Evolutionary conservation across 2,329 filamentous ascomycete genomes (phyloP), one percentile per base, ranked within the genome.

Genomic region (Sarocladium oryzae): DNA sequence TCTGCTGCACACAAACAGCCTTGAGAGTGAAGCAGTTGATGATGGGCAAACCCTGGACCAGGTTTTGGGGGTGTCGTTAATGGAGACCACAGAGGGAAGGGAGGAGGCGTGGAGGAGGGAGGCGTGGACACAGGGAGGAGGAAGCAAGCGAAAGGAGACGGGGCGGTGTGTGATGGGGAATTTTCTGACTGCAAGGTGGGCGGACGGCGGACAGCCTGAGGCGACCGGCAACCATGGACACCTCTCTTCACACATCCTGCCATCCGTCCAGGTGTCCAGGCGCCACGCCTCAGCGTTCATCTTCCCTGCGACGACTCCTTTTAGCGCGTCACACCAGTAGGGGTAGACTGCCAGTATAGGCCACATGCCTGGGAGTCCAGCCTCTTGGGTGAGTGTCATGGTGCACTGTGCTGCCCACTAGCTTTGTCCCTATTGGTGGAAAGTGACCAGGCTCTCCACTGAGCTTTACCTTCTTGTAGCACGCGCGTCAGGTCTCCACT

Each of bases 101-200:
- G 53, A 53, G 38, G 50, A 37, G 36, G 37, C 41, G 52, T 43
- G 52, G 49, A 35, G 38, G 53, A 36, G 56, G 56, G 57, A 58
- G 57, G 58, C 58, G 58, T 59, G 57, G 55, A 58, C 55, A 55
- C 53, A 60, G 56, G 55, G 57, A 58, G 54, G 38, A 52, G 53
- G 52, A 52, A 52, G 56, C 54, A 58, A 49, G 43, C 40, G 56
- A 54, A 57, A 53, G 53, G 52, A 52, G 52, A 53, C 53, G 51
- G 53, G 43, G 33, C 49, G 52, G 56, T 50, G 50, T 55, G 55
- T 56, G 56, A 55, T 56, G 55, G 54, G 37, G 46, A 50, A 36
- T 18, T 37, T 21, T 41, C 16, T 16, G 40, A 54, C 28, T 40
- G 52, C 52, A 50, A 55, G 55, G 56, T 33, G 43, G 43, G 16